These are phyloP conservation scores for Sordariomycetes sp. DNA, from an alignment of 2,329 filamentous ascomycete genomes.

Conservation along the genomic window DNA sequence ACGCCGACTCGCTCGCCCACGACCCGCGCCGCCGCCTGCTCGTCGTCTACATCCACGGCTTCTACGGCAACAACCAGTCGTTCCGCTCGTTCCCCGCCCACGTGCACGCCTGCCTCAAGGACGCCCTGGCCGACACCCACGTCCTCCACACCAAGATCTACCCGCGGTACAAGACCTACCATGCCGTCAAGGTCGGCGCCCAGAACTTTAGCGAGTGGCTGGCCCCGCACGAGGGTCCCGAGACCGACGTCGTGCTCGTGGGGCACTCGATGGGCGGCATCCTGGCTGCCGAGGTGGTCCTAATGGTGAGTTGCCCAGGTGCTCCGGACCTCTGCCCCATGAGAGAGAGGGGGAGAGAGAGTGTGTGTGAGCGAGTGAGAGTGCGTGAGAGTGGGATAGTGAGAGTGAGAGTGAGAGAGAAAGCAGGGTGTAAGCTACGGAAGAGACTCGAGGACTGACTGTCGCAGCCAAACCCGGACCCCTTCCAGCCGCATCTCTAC, in stretches of 20 bases:
- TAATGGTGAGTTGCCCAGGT: slow-evolving; percentile 36
- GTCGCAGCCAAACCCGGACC: slow-evolving; percentile 20
- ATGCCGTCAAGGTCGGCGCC: slow-evolving; percentile 59
- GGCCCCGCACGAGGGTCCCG: slow-evolving; percentile 60
- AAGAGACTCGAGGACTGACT: neutral
- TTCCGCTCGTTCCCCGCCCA: slow-evolving; percentile 84
- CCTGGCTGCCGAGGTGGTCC: slow-evolving; percentile 65
- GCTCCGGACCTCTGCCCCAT: neutral
- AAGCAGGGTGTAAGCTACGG: too few species aligned
- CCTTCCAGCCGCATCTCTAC: slow-evolving; percentile 30
- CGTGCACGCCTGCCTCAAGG: slow-evolving; percentile 63
- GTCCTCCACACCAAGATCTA: slow-evolving; percentile 81
- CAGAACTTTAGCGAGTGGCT: slow-evolving; percentile 82
- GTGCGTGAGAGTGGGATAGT: too few species aligned
- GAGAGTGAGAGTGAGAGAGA: neutral
- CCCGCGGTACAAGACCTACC: slow-evolving; percentile 67
- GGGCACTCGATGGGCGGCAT: slow-evolving; percentile 90
- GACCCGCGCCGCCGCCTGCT: slow-evolving; percentile 48
- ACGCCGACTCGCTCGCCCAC: slow-evolving; percentile 11
- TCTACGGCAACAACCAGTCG: slow-evolving; percentile 78
- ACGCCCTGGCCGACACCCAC: slow-evolving; percentile 60
- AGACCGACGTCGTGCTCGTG: slow-evolving; percentile 70
- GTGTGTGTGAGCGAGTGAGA: neutral
- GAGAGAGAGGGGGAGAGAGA: neutral
- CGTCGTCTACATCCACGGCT: slow-evolving; percentile 79